These are phyloP conservation scores for Cnidoscolus chayamansa DNA, from an alignment of 441 rosid species.

Conservation along the genomic window DNA sequence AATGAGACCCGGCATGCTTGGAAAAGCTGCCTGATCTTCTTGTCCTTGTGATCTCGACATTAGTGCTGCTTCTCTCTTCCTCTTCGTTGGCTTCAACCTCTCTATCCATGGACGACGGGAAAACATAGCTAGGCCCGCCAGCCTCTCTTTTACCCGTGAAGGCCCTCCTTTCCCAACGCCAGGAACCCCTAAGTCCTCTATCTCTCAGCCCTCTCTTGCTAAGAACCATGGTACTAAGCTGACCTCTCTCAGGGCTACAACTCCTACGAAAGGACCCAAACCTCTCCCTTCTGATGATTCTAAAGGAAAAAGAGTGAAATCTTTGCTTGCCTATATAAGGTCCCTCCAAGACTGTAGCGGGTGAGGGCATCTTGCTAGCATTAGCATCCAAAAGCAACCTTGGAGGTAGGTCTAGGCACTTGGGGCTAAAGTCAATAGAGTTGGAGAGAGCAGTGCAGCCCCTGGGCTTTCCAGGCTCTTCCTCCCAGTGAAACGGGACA, in stretches of 20 bases:
- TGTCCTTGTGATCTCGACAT: constrained; percentile 39
- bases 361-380: constrained; percentile 38
- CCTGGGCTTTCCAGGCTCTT: constrained; percentile 86
- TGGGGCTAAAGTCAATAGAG: constrained; percentile 33
- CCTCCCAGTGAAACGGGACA: constrained; percentile 87
- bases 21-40: constrained; percentile 49
- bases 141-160: constrained; percentile 37
- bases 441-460: constrained; percentile 32
- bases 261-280: constrained; percentile 43
- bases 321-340: constrained; percentile 31
- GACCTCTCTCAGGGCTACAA: constrained; percentile 33
- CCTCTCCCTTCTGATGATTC: constrained; percentile 33
- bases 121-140: constrained; percentile 48
- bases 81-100: constrained; percentile 26
- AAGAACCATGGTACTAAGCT: constrained; percentile 23
- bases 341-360: constrained; percentile 46
- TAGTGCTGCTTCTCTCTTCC: constrained; percentile 24
- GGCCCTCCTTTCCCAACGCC: constrained; percentile 36
- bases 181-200: constrained; percentile 44
- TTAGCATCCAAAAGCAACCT: constrained; percentile 47
- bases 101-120: constrained; percentile 43
- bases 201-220: constrained; percentile 32
- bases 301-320: constrained; percentile 45
- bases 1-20: constrained; percentile 43
- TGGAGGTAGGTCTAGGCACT: constrained; percentile 66